Base-by-base conservation (phyloP, 306 rosid genomes). In the Vicia sativa region DNA sequence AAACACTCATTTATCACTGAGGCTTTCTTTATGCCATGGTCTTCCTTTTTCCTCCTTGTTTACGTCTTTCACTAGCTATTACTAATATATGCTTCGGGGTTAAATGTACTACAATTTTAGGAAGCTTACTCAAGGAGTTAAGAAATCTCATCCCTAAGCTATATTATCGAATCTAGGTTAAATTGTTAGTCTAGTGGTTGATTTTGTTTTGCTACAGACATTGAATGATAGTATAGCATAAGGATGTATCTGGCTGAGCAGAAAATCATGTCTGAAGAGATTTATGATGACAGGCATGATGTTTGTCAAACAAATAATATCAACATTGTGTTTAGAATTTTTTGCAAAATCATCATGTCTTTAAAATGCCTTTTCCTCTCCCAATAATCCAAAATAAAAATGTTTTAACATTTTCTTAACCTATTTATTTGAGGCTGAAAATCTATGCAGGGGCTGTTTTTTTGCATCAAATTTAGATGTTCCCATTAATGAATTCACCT, bases 31-130 rank as follows among this genome's bases (percentile, higher is more conserved):
- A n/a, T n/a, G n/a, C n/a, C n/a, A n/a, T n/a, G n/a, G n/a, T n/a
- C n/a, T n/a, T 62, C 78, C 76, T 18, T 71, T 74, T 19, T 62
- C 46, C 42, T 34, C 50, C 39, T 65, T 73, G 69, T 68, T 66
- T 81, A 18, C 62, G 48, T 65, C 60, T 73, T 73, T 46, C 54
- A 19, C 38, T 61, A 52, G 65, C 68, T 59, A 38, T 35, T 74
- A n/a, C n/a, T n/a, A 62, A 34, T 59, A 43, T 77, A 44, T 49
- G 42, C 57, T 28, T 69, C 49, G 71, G 58, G 35, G 54, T 73
- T 70, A 64, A 68, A 48, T 46, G 23, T 68, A 11, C 57, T 68
- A 14, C 58, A 74, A 49, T 62, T 42, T 74, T 52, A 77, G 60
- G 65, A 53, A 54, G 69, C 62, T 11, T 49, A 62, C 56, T 68